Conservation (phyloP, 768 basidiomycete genomes). For the Psilocybe subaeruginosa region DNA sequence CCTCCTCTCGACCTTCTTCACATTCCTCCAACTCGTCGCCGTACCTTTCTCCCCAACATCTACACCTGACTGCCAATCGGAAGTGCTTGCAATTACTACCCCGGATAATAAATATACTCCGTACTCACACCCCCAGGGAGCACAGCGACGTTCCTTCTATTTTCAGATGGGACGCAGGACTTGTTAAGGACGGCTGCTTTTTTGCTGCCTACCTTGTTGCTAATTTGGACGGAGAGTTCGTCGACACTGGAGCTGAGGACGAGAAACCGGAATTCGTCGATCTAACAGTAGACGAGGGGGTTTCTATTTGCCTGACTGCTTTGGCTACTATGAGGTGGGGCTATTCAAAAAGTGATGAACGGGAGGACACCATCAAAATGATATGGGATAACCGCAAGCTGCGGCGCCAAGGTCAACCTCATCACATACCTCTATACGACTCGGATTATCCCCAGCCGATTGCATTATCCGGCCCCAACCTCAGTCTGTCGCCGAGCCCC, state of each 20-base stretch:
- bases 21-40: slow-evolving; percentile 44
- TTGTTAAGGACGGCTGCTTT: slow-evolving; percentile 89
- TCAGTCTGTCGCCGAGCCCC: slow-evolving; percentile 19
- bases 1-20: slow-evolving; percentile 47
- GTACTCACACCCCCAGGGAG: slow-evolving; percentile 45
- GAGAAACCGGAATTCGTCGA: slow-evolving; percentile 36
- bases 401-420: slow-evolving; percentile 29
- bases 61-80: slow-evolving; percentile 50
- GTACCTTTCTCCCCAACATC: slow-evolving; percentile 47
- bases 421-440: slow-evolving; percentile 24
- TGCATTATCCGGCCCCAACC: slow-evolving; percentile 16
- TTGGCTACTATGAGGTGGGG: slow-evolving; percentile 86
- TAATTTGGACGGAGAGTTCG: slow-evolving; percentile 52
- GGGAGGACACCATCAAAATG: slow-evolving; percentile 61
- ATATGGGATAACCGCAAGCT: slow-evolving; percentile 51
- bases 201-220: slow-evolving; percentile 83
- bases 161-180: slow-evolving; percentile 84
- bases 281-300: slow-evolving; percentile 45
- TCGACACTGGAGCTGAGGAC: slow-evolving; percentile 34
- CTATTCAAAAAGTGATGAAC: slow-evolving; percentile 74
- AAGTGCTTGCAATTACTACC: slow-evolving; percentile 57
- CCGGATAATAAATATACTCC: slow-evolving; percentile 51
- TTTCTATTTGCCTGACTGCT: slow-evolving; percentile 67
- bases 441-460: slow-evolving; percentile 24
- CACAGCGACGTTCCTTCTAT: slow-evolving; percentile 43